Evolutionary conservation across 345 rosid genomes (phyloP), one percentile per base, ranked within the genome.

Genomic region (Pistacia integerrima): DNA sequence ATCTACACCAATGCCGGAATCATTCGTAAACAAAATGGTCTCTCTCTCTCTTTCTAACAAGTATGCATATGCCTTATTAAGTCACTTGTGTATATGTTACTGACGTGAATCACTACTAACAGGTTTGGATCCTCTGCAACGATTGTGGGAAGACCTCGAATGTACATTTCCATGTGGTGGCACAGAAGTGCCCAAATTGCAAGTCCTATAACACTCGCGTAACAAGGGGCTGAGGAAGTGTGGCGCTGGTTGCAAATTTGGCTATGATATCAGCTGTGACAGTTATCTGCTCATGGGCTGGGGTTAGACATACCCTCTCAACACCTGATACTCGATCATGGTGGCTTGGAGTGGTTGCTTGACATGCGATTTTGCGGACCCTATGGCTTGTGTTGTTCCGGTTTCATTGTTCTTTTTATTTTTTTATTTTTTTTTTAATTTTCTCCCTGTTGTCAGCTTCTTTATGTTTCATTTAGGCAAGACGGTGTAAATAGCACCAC

Each of bases 91-190:
- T n/a, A n/a, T 12, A 36, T 3, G 6, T 36, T 11, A 18, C 55
- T 44, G 20, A 58, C 2, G 33, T 20, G 0, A 11, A 56, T 5
- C 7, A 2, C 30, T 1, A 1, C 70, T 56, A 1, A 74, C 90
- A 92, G 98, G 97, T 94, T 18, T 79, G 87, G 82, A 94, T 94
- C 72, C 93, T 94, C 8, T 94, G 98, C 82, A 94, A 91, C 63
- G 98, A 94, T 69, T 94, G 98, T 13, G 94, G 87, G 52, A 86
- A 71, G 36, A 87, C 79, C 33, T 86, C 93, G 3, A 76, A 85
- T 36, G 97, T 90, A 4, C 87, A 78, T 52, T 92, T 76, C 78
- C 98, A 94, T 81, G 85, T 92, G 10, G 88, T 92, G 55, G 98
- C 94, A 76, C 97, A 83, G 80, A 94, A 91, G 77, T 94, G 97